These are phyloP conservation scores for Haplosporangium sp. DNA, from an alignment of 371 early-diverging fungal genomes.

Conservation along the genomic window DNA sequence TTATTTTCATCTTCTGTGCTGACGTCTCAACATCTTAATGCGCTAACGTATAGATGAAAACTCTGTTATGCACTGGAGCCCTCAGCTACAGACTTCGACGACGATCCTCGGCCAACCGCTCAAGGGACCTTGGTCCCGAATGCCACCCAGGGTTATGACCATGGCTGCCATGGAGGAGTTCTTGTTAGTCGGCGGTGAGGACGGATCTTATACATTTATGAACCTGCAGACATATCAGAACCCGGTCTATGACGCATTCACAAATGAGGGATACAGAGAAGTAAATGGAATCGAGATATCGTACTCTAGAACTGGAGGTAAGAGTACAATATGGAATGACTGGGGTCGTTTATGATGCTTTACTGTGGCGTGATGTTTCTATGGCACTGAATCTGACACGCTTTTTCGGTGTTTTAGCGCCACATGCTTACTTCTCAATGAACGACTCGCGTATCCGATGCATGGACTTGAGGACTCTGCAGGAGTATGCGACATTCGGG, in stretches of 20 bases:
- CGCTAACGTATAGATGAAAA: slow-evolving; percentile 55
- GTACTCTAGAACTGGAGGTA: slow-evolving; percentile 46
- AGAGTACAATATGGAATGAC: background rate
- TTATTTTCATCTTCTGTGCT: background rate
- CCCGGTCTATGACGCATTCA: slow-evolving; percentile 27
- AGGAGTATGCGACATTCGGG: slow-evolving; percentile 43
- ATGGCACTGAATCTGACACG: background rate
- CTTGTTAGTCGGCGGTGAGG: slow-evolving; percentile 67
- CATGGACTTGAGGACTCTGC: slow-evolving; percentile 63
- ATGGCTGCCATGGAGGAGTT: slow-evolving; percentile 62
- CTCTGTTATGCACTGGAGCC: slow-evolving; percentile 74
- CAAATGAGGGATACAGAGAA: slow-evolving; percentile 16
- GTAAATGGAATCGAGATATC: slow-evolving; percentile 51
- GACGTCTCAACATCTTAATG: background rate
- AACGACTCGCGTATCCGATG: slow-evolving; percentile 68
- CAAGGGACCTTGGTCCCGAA: slow-evolving; percentile 48
- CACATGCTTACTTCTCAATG: slow-evolving; percentile 65
- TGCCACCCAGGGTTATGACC: slow-evolving; percentile 65
- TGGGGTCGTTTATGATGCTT: too few relatives aligned
- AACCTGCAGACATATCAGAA: slow-evolving; percentile 23
- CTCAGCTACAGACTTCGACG: slow-evolving; percentile 59
- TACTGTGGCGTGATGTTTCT: background rate
- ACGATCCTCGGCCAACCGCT: slow-evolving; percentile 62
- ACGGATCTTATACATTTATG: slow-evolving; percentile 45
- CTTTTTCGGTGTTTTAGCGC: slow-evolving; percentile 11